Base-by-base conservation (phyloP, 805 yeast species). In the Sugiyamaella floridensis region DNA sequence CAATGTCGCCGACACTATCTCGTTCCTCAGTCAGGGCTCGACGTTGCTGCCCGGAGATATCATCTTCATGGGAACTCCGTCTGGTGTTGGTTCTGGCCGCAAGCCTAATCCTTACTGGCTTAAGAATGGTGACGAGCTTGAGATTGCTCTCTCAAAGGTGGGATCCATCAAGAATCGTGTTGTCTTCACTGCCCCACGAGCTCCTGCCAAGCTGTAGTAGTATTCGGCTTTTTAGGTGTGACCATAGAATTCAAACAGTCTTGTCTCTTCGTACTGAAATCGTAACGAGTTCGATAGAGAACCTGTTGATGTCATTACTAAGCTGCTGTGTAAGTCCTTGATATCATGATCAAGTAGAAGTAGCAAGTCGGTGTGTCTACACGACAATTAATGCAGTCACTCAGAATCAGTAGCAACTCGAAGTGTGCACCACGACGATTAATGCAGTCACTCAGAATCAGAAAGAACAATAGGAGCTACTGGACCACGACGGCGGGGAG, bases 31-130 rank as follows among this genome's bases (percentile, higher is more conserved):
- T 32, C 76, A 74, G 56, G 82, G 81, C 9, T 67, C 78, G 4
- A 79, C 83, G 0, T 68, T 79, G 40, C 62, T 66, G 47, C 80
- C 81, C 1, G 83, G 83, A 43, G 81, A 77, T 58, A 55, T 79
- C 20, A 75, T 79, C 50, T 74, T 76, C 60, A 78, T 81, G 52
- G 83, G 83, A 4, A 79, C 83, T 6, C 83, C 83, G 9, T 65
- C 73, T 15, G 83, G 83, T 22, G 64, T 62, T 6, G 83, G 80
- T 5, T 67, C 72, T 62, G 81, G 81, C 4, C 64, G 69, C 58
- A 66, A 63, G 26, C 74, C 74, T 16, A 72, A 68, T 29, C 63
- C 71, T 37, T 66, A 60, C 57, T 78, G 74, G 72, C 64, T 78
- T 32, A 60, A 64, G 50, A 62, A 78, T 55, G 77, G 76, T 9